Evolutionary conservation across 2,329 filamentous ascomycete species (phyloP).

Genomic region (Juglanconis sp.): DNA sequence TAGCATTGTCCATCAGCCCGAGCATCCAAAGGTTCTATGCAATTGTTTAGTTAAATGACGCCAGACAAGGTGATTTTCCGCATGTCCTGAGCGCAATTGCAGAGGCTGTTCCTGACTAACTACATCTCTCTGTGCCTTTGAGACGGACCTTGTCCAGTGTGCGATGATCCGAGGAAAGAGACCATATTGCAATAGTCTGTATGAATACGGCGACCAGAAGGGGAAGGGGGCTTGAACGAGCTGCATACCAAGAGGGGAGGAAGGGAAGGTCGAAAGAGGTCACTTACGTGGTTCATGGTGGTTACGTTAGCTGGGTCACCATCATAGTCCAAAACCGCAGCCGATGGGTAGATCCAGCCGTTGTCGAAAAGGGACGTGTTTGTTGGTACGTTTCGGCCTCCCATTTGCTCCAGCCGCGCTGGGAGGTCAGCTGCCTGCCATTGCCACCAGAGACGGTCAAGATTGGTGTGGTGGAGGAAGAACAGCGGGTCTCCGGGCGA

Average conservation of each 20-base stretch:
- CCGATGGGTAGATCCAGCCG: background rate
- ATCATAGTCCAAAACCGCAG: constrained; percentile 2
- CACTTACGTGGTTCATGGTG: constrained; percentile 8
- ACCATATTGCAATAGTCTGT: too few species aligned
- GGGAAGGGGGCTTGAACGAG: too few species aligned
- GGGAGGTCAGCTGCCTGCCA: constrained; percentile 18
- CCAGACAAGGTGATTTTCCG: too few species aligned
- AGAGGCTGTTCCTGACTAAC: too few species aligned
- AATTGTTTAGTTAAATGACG: background rate
- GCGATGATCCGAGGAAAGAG: too few species aligned
- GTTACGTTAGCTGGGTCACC: constrained; percentile 10
- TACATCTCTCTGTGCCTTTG: too few species aligned
- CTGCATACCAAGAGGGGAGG: too few species aligned
- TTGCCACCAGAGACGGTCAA: constrained; percentile 35
- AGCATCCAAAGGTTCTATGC: constrained; percentile 4
- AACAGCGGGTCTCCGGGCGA: constrained; percentile 29
- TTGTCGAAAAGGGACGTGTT: background rate
- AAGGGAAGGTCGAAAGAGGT: too few species aligned
- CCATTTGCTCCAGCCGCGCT: constrained; percentile 23
- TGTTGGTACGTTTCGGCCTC: constrained; percentile 19
- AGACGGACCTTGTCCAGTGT: too few species aligned
- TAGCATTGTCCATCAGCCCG: constrained; percentile 1
- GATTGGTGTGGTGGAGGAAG: constrained; percentile 33
- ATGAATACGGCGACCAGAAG: too few species aligned
- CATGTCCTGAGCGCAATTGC: too few species aligned